Percentiles rank a stretch among this genome's conserved stretches.
Evolutionary conservation across 371 early-diverging fungal genomes (phyloP).

Genomic region (Mortierella sp.): DNA sequence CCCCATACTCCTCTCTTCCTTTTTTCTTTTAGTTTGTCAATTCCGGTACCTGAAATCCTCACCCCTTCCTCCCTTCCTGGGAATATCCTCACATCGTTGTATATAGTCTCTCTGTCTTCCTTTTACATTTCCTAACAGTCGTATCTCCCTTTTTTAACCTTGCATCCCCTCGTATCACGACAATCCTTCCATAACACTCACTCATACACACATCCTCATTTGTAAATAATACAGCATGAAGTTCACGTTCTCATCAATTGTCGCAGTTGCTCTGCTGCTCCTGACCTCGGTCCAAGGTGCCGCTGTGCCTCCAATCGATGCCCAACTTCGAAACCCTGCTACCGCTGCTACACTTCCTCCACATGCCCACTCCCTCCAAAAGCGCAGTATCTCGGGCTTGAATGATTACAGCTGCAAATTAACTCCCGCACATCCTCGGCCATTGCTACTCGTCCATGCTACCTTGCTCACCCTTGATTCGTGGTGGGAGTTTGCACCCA

Average conservation of each 20-base stretch:
- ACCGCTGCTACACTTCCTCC: not conserved
- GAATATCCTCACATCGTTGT: conserved; percentile 5
- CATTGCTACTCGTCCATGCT: conserved; percentile 42
- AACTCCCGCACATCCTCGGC: conserved; percentile 29
- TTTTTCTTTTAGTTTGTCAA: conserved; percentile 10
- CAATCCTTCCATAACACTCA: too few species aligned
- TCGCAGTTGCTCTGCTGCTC: conserved; percentile 1
- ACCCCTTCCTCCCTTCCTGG: not conserved
- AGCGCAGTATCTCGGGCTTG: conserved; percentile 24
- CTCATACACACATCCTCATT: not conserved
- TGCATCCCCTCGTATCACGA: not conserved
- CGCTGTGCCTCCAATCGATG: conserved; percentile 5
- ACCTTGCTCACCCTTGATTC: conserved; percentile 39
- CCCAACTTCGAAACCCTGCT: not conserved
- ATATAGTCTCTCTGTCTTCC: conserved; percentile 8
- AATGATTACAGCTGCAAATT: conserved; percentile 44
- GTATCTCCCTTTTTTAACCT: not conserved
- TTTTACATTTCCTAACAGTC: not conserved
- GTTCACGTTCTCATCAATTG: conserved; percentile 14
- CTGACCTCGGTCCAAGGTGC: conserved; percentile 15
- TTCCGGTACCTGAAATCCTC: conserved; percentile 1
- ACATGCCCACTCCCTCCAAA: conserved; percentile 1
- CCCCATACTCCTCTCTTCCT: not conserved
- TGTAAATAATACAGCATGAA: conserved; percentile 15
- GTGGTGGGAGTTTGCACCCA: conserved; percentile 34